Base-by-base conservation (phyloP, 768 basidiomycete genomes). In the Mycena galericulata region DNA sequence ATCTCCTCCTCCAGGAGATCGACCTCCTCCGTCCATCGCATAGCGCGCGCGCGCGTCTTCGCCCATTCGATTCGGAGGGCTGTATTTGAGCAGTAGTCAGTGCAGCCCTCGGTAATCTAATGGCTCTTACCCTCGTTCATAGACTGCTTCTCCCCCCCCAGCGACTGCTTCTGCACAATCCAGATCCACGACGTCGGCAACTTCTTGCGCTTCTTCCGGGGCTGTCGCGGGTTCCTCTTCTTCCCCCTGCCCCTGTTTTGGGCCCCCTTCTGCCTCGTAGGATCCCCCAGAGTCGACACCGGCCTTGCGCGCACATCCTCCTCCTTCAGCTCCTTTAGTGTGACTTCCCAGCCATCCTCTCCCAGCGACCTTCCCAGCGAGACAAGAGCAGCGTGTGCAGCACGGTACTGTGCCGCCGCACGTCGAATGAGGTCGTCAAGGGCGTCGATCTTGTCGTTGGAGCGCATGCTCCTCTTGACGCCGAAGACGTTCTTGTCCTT, bases 381-480 rank as follows among this genome's bases (percentile, higher is more conserved):
- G n/a, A n/a, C n/a, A n/a, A n/a, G n/a, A n/a, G n/a, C n/a, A n/a
- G n/a, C 68, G 45, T 20, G 70, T 8, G 74, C 72, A 2, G 38
- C 63, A 3, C 71, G 64, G 41, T 76, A 77, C 26, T 72, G 67
- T 11, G 47, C 60, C 0, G 68, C 65, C 27, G 60, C 60, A 5
- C 56, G 59, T 34, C 71, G 49, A 24, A 74, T 74, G 30, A 63
- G 65, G 1, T 63, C 71, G 14, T 73, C 54, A 4, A 76, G 58
- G 10, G 58, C 53, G 24, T 29, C 45, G 8, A 76, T 71, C 11
- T 67, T 47, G 24, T 62, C 71, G 1, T 67, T 36, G 0, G 77
- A 75, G 18, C 70, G 62, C 0, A 75, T 78, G 46, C 77, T 76
- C 0, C 74, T 69, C 8, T n/a, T n/a, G n/a, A n/a, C n/a, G n/a